Evolutionary conservation across 495 filamentous ascomycete genomes (phyloP).

Genomic region (Entonaema liquescens): DNA sequence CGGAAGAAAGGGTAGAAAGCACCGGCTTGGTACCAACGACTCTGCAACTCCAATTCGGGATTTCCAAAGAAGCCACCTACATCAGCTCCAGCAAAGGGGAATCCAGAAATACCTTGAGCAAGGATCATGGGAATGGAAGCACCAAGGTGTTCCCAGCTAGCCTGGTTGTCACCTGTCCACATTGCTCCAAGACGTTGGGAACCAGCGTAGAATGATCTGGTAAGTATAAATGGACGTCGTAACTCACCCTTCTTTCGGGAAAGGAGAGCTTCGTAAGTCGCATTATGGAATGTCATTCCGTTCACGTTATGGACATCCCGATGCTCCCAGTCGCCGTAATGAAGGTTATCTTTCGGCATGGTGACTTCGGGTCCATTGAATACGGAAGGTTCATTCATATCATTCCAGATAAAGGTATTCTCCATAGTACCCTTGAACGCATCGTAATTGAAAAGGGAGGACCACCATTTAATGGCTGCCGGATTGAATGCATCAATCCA

Average conservation of each 20-base stretch:
- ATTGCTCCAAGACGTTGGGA: conserved; percentile 90
- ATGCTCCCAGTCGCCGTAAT: conserved; percentile 93
- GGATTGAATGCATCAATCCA: conserved; percentile 97
- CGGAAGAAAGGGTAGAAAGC: conserved; percentile 99
- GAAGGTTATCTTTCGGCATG: conserved; percentile 97
- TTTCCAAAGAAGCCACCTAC: conserved; percentile 99
- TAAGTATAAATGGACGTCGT: conserved; percentile 86
- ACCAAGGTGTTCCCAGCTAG: conserved; percentile 88
- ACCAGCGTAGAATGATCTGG: conserved; percentile 88
- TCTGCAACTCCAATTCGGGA: conserved; percentile 86
- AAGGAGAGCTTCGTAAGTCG: conserved; percentile 84
- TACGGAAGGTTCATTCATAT: conserved; percentile 99
- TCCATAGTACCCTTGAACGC: conserved; percentile 80
- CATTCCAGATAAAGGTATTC: conserved; percentile 97
- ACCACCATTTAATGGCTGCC: conserved; percentile 88
- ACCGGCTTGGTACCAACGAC: conserved; percentile 95
- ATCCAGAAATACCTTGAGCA: conserved; percentile 89
- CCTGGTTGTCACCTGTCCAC: conserved; percentile 99
- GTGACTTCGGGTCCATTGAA: conserved; percentile 98
- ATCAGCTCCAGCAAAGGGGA: conserved; percentile 93
- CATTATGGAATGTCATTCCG: conserved; percentile 92
- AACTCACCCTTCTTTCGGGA: conserved; percentile 81
- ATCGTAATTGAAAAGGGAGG: conserved; percentile 82
- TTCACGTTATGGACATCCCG: conserved; percentile 95
- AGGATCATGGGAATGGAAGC: conserved; percentile 91